Evolutionary conservation across 2,329 filamentous ascomycete species (phyloP), one percentile per base, ranked within the genome.

Genomic region (Fusarium armeniacum): DNA sequence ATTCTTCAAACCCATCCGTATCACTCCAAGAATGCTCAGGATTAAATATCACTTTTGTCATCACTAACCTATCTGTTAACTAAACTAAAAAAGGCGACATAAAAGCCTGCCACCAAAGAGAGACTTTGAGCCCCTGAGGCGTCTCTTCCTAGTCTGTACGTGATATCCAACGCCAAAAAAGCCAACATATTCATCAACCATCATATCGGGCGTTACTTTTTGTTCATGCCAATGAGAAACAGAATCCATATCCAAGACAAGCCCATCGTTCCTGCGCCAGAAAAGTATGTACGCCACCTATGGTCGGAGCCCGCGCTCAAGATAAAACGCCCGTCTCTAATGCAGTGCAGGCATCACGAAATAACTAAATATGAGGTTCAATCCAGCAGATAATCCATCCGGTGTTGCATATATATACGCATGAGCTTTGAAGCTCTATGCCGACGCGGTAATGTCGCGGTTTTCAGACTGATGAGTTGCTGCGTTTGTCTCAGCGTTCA

Each of bases 401-500:
- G 60, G 33, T 46, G 30, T 24, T 44, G n/a, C 35, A 46, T 51
- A 33, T 18, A 52, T 20, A 35, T 3, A 36, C 30, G n/a, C 22
- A 45, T 16, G 18, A 35, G 45, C 22, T 35, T 59, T 12, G 13
- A 26, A 6, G 11, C 41, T 35, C 57, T 72, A 75, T 28, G 67
- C 73, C 28, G 56, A 71, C 13, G 70, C 69, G 40, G 56, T 33
- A 54, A 75, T 55, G 35, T 72, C 67, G 28, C 65, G 66, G 24
- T 40, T 45, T 15, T 73, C 69, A 3, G 38, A 58, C 46, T 68
- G 57, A 40, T 70, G 59, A 26, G 43, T 50, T 49, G 45, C 50
- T 38, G 53, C 54, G 22, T 78, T 75, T 12, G 69, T 70, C 24
- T 77, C 75, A 1, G 72, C 59, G 33, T 77, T 76, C 35, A 78